Evolutionary conservation across 495 filamentous ascomycete species (phyloP).

Genomic region (Penicilliopsis zonata): DNA sequence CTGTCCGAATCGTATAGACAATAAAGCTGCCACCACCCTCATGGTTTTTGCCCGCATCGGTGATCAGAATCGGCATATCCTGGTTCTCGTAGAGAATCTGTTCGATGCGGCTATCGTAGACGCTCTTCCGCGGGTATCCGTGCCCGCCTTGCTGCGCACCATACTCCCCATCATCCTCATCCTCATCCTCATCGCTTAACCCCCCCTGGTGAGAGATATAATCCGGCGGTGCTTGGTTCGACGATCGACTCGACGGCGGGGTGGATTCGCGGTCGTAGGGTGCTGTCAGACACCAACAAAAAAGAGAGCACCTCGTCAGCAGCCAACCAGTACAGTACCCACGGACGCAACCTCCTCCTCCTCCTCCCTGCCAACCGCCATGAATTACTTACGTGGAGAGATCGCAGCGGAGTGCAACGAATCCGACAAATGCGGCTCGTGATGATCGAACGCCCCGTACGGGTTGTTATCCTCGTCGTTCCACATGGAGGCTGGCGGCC

Average conservation of each 20-base stretch:
- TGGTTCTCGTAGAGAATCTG: constrained; percentile 94
- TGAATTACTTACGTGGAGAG: constrained; percentile 32
- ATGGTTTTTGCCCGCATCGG: constrained; percentile 85
- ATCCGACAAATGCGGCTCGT: constrained; percentile 65
- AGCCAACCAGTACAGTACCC: no score
- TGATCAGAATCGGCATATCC: constrained; percentile 78
- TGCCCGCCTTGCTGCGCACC: constrained; percentile 21
- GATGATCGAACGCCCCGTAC: constrained; percentile 80
- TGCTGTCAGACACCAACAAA: constrained; percentile 20
- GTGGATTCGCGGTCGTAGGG: constrained; percentile 32
- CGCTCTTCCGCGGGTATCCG: constrained; percentile 52
- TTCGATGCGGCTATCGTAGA: constrained; percentile 89
- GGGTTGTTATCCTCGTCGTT: constrained; percentile 95
- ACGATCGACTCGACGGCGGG: constrained; percentile 33
- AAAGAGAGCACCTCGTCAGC: no score
- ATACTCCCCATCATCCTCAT: constrained; percentile 36
- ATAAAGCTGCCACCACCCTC: constrained; percentile 87
- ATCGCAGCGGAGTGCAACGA: constrained; percentile 53
- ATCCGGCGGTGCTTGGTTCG: constrained; percentile 43
- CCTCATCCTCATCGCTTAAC: constrained; percentile 48
- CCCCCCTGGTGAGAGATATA: constrained; percentile 43
- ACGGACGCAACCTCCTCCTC: neutral
- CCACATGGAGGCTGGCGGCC: constrained; percentile 28
- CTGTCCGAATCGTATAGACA: constrained; percentile 92
- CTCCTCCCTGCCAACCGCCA: constrained; percentile 2